Conservation (phyloP, 2,329 filamentous ascomycete species). For the Colletotrichum tanaceti region DNA sequence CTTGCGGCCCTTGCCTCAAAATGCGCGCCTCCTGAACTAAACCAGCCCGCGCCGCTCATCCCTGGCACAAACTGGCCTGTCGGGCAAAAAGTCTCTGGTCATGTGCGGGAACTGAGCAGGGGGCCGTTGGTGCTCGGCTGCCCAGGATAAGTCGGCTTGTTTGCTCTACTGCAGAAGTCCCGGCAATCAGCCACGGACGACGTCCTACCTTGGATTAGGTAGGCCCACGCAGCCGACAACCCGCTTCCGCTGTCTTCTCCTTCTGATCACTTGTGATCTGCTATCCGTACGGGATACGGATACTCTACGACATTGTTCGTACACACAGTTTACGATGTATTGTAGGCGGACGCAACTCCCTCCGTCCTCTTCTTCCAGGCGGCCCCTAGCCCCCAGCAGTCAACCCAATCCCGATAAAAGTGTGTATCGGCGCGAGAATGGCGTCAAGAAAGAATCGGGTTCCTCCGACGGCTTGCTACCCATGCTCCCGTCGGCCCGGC, state of each 20-base stretch:
- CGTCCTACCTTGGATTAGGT: constrained; percentile 20
- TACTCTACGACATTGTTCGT: no score
- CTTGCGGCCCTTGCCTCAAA: constrained; percentile 20
- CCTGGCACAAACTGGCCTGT: constrained; percentile 26
- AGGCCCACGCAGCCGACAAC: constrained; percentile 12
- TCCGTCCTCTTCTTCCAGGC: constrained; percentile 3
- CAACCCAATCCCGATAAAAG: constrained; percentile 17
- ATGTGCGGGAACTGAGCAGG: constrained; percentile 33
- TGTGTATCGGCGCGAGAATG: constrained; percentile 16
- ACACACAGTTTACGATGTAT: no score
- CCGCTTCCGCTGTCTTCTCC: constrained; percentile 8
- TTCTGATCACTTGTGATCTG: neutral
- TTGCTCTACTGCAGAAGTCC: constrained; percentile 27
- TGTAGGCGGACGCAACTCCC: neutral
- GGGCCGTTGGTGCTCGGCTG: constrained; percentile 18
- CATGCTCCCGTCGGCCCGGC: constrained; percentile 4
- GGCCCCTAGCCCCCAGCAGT: constrained; percentile 22
- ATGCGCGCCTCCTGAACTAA: constrained; percentile 37
- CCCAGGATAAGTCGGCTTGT: constrained; percentile 24
- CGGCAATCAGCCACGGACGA: constrained; percentile 29
- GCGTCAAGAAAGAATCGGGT: neutral
- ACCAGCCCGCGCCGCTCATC: constrained; percentile 22
- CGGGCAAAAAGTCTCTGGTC: constrained; percentile 31
- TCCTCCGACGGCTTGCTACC: constrained; percentile 15
- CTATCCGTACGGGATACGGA: no score